These are phyloP conservation scores for Epichloe typhina DNA, from an alignment of 2,329 filamentous ascomycete genomes.

Conservation along the genomic window DNA sequence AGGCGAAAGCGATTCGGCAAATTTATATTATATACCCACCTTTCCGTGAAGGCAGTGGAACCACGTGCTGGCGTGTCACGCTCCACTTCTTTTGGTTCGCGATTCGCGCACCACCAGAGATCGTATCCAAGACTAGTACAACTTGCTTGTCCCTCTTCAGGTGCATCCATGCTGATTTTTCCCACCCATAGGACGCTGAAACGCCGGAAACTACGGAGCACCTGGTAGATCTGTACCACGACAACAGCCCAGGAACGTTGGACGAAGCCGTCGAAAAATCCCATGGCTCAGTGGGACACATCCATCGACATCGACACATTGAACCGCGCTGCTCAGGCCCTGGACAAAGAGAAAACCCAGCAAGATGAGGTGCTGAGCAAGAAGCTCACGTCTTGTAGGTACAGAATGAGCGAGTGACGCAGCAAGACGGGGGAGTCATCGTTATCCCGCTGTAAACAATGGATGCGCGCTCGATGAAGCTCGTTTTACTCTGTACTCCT, in stretches of 20 bases:
- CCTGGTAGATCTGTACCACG: neutral
- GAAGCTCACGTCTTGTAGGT: neutral
- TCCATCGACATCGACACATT: neutral
- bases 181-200: neutral
- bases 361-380: neutral
- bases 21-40: neutral
- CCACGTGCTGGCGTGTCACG: no score
- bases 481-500: neutral
- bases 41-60: no score
- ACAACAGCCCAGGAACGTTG: neutral
- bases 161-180: no score
- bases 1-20: fast-evolving
- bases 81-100: no score
- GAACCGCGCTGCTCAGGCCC: neutral
- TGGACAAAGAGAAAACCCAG: neutral
- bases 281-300: neutral
- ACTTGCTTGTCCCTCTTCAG: no score
- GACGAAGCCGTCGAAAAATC: neutral
- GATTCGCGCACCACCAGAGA: no score
- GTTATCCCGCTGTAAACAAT: neutral
- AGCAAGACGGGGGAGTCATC: neutral
- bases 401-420: neutral
- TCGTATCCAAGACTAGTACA: no score
- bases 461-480: no score
- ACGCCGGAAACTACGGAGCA: neutral